Base-by-base conservation (phyloP, 2,329 filamentous ascomycete species). In the Fusarium pseudoanthophilum region DNA sequence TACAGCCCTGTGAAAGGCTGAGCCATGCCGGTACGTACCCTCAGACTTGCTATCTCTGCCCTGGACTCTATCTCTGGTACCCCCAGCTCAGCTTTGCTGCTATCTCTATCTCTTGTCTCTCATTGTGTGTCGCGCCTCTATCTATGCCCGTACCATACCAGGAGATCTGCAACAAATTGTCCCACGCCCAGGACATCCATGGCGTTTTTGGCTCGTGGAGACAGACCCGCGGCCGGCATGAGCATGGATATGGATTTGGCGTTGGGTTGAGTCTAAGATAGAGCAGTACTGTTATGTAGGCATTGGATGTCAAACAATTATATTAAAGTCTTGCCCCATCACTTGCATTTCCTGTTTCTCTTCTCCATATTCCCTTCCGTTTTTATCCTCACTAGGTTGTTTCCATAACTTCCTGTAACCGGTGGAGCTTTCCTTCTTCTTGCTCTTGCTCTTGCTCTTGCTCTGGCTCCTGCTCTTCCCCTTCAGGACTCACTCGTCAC, bases 291-390 rank as follows among this genome's bases (percentile, higher is more conserved):
- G 34, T 40, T 30, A 56, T 18, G 32, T 40, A 64, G 32, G 48
- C 42, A 68, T 34, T 34, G 32, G 14, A 34, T 42, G 51, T 64
- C 30, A 26, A 48, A 59, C 59, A 65, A 65, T 65, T 69, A 69
- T 69, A 69, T 69, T 69, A 69, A 65, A 70, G 65, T 70, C 67
- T 69, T 53, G 52, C 67, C 67, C 67, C 65, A 18, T 69, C 67
- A 43, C 42, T 32, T 26, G 36, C 46, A 39, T 48, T 45, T 57
- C 36, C 36, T 46, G 46, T 58, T 48, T 24, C 51, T 30, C 46
- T 34, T 58, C 46, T 69, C 52, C 65, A 64, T 69, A 65, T 46
- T n/a, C 63, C 30, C 10, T 53, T 59, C 66, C 46, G 36, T 39
- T 69, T 58, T 34, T 69, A 64, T 69, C 48, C 48, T 13, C 36